phyloP scores from a whole-genome alignment of 306 rosid species.

The Mimosa bimucronata region DNA sequence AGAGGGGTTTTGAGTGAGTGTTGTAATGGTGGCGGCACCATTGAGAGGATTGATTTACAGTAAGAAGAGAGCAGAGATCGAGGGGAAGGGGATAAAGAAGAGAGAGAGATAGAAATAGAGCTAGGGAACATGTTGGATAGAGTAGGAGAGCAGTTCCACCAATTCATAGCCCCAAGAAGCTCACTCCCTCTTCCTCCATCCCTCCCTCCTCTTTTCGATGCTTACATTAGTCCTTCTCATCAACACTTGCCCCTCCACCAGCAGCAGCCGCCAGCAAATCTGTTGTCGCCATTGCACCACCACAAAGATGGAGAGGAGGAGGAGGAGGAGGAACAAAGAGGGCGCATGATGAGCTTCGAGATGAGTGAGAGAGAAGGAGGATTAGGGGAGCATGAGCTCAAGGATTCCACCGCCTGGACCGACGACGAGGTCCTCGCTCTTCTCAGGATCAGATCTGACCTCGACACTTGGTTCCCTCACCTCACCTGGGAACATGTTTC shows the following conservation, averaged over 20 bases:
- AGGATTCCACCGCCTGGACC: slow-evolving; percentile 55
- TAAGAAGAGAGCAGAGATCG: neutral
- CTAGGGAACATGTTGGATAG: slow-evolving; percentile 69
- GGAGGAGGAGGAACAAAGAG: slow-evolving; percentile 14
- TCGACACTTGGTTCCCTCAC: slow-evolving; percentile 75
- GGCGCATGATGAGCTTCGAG: slow-evolving; percentile 36
- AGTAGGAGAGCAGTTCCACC: slow-evolving; percentile 72
- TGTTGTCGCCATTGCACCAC: slow-evolving; percentile 52
- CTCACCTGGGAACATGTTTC: slow-evolving; percentile 92
- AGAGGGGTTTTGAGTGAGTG: slow-evolving; percentile 22
- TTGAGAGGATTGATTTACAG: slow-evolving; percentile 48
- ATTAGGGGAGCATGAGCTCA: slow-evolving; percentile 22
- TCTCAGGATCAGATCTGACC: slow-evolving; percentile 78
- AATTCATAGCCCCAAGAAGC: slow-evolving; percentile 67
- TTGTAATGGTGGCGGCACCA: slow-evolving; percentile 47
- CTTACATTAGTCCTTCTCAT: slow-evolving; percentile 6
- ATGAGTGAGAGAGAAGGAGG: slow-evolving; percentile 32
- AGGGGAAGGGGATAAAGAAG: slow-evolving; percentile 24
- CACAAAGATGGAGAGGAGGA: slow-evolving; percentile 23
- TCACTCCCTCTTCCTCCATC: slow-evolving; percentile 54
- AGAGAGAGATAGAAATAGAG: slow-evolving; percentile 23
- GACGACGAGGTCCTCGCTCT: slow-evolving; percentile 75
- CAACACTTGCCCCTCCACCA: slow-evolving; percentile 32
- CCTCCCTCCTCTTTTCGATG: slow-evolving; percentile 44
- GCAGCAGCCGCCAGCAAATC: slow-evolving; percentile 19